These are phyloP conservation scores for Arthroderma sp. DNA, from an alignment of 2,329 filamentous ascomycete genomes.

Conservation along the genomic window DNA sequence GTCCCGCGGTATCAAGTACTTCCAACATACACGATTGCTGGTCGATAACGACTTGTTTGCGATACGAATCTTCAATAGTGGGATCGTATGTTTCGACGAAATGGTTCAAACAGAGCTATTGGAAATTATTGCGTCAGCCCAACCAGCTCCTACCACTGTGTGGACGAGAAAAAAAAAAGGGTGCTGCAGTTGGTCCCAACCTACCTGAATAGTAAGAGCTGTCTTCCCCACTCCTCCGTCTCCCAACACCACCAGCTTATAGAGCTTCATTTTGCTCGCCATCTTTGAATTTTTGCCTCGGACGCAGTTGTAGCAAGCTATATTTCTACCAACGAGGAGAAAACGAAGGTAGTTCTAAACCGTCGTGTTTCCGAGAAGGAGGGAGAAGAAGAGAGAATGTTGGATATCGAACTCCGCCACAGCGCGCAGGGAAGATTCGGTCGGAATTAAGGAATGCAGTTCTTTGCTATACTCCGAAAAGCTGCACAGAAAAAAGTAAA, in stretches of 20 bases:
- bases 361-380: not conserved
- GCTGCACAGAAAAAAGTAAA: too few species aligned
- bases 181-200: slow-evolving; percentile 10
- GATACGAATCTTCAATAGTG: slow-evolving; percentile 78
- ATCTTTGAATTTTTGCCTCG: slow-evolving; percentile 36
- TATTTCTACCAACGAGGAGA: not conserved
- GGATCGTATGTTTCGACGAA: slow-evolving; percentile 89
- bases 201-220: slow-evolving; percentile 70
- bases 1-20: slow-evolving; percentile 89
- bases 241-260: slow-evolving; percentile 89
- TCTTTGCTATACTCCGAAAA: too few species aligned
- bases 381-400: not conserved
- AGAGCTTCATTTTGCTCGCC: slow-evolving; percentile 82
- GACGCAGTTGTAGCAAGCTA: not conserved
- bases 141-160: not conserved
- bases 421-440: too few species aligned
- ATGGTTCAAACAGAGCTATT: slow-evolving; percentile 83
- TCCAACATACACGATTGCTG: slow-evolving; percentile 86
- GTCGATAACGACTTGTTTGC: slow-evolving; percentile 79
- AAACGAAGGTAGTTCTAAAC: not conserved
- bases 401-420: not conserved
- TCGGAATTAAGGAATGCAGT: too few species aligned
- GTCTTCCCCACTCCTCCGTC: slow-evolving; percentile 93
- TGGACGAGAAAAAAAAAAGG: slow-evolving; percentile 4
- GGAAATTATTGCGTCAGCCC: too few species aligned